Conservation (phyloP, 164 flowering plant genomes). For the Echeveria elegans region DNA sequence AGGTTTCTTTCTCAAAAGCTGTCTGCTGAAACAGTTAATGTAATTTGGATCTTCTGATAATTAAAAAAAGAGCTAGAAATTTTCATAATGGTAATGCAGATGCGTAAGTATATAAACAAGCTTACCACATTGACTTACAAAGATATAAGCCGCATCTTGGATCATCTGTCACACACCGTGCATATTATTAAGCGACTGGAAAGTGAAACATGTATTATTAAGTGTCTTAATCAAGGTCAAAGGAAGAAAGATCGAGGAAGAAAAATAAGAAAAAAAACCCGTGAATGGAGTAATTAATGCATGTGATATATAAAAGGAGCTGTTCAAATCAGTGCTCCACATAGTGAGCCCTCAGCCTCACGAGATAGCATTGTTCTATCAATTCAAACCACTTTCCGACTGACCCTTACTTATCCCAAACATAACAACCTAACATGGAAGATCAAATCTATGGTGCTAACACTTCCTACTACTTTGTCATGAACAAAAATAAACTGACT, state of each 20-base stretch:
- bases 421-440: not conserved
- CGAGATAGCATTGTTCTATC: conserved; percentile 32
- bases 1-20: not conserved
- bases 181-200: not conserved
- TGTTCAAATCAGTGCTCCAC: conserved; percentile 64
- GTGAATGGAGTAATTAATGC: conserved; percentile 51
- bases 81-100: not conserved
- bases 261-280: conserved; percentile 27
- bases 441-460: not conserved
- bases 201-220: not conserved
- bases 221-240: too few species aligned
- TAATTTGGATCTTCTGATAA: not conserved
- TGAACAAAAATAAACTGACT: not conserved
- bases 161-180: not conserved
- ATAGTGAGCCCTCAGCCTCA: conserved; percentile 35
- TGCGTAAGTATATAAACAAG: not conserved
- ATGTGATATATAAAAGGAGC: conserved; percentile 61
- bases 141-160: not conserved
- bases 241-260: conserved; percentile 2
- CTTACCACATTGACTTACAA: not conserved
- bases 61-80: not conserved
- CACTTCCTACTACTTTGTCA: not conserved
- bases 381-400: conserved; percentile 27
- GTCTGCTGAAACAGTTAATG: not conserved
- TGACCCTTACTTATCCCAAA: not conserved